Conservation (phyloP, 768 basidiomycete species). For the Lactarius vividus region DNA sequence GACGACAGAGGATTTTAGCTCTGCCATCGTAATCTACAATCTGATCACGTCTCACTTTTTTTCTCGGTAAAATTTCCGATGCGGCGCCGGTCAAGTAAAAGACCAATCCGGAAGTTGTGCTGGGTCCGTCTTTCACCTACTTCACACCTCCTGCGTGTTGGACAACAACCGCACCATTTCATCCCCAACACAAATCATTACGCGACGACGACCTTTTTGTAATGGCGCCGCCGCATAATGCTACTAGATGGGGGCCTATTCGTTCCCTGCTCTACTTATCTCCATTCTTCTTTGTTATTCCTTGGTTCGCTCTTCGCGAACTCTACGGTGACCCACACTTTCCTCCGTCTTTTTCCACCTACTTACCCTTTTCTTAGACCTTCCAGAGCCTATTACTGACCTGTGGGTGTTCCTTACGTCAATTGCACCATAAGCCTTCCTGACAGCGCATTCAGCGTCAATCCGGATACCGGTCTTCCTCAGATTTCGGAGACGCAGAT, state of each 20-base stretch:
- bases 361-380: conserved; percentile 15
- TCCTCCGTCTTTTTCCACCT: neutral
- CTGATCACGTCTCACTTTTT: neutral
- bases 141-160: neutral
- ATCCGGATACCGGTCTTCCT: conserved; percentile 56
- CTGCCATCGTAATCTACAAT: neutral
- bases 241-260: conserved; percentile 49
- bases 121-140: neutral
- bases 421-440: neutral
- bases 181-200: neutral
- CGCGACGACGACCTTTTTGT: neutral
- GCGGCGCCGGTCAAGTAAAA: neutral
- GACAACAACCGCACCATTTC: neutral
- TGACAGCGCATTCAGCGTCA: conserved; percentile 27
- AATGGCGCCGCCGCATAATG: neutral
- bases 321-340: conserved; percentile 24
- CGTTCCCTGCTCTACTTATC: conserved; percentile 53
- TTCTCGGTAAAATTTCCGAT: neutral
- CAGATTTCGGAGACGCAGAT: conserved; percentile 73
- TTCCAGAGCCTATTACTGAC: conserved; percentile 25
- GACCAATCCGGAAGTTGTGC: neutral
- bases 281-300: conserved; percentile 51
- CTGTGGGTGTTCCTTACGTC: conserved; percentile 19
- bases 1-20: neutral
- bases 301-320: conserved; percentile 44